Percentiles rank a stretch among this genome's conserved stretches.
These are phyloP conservation scores for Zymoseptoria tritici DNA, from an alignment of 2,329 filamentous ascomycete genomes.

Conservation along the genomic window DNA sequence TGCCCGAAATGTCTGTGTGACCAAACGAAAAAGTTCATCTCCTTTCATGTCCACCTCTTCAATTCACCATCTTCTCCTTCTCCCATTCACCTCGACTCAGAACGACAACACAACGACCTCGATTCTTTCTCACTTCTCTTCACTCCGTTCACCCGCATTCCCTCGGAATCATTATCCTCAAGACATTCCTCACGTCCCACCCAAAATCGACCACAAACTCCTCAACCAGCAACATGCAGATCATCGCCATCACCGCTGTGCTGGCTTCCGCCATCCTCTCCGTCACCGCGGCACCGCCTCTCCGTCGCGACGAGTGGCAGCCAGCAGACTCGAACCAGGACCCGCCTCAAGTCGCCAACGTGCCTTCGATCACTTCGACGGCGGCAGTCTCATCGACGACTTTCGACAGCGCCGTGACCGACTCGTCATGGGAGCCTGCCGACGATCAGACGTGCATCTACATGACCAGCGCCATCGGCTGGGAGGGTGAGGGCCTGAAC, in stretches of 20 bases:
- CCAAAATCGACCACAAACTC: neutral
- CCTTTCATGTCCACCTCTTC: neutral
- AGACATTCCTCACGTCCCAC: neutral
- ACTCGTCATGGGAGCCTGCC: slow-evolving; percentile 1
- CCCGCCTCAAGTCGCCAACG: neutral
- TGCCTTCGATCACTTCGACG: neutral
- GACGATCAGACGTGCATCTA: slow-evolving; percentile 6
- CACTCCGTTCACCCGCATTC: neutral
- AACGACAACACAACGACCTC: neutral
- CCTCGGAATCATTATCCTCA: neutral
- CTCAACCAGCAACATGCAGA: neutral
- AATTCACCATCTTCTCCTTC: neutral
- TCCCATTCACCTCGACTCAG: neutral
- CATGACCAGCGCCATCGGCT: slow-evolving; percentile 6
- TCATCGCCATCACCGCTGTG: neutral
- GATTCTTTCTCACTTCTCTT: neutral
- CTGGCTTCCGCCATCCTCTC: neutral
- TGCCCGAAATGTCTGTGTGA: neutral
- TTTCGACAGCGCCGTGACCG: neutral
- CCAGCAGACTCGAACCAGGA: neutral
- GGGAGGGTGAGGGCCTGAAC: slow-evolving; percentile 5
- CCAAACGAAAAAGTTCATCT: neutral
- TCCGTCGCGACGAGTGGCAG: neutral
- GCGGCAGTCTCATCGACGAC: neutral
- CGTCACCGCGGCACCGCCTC: neutral